Evolutionary conservation across 139 green algal genomes (phyloP), one percentile per base, ranked within the genome.

Genomic region (Limnomonas spitsbergensis): DNA sequence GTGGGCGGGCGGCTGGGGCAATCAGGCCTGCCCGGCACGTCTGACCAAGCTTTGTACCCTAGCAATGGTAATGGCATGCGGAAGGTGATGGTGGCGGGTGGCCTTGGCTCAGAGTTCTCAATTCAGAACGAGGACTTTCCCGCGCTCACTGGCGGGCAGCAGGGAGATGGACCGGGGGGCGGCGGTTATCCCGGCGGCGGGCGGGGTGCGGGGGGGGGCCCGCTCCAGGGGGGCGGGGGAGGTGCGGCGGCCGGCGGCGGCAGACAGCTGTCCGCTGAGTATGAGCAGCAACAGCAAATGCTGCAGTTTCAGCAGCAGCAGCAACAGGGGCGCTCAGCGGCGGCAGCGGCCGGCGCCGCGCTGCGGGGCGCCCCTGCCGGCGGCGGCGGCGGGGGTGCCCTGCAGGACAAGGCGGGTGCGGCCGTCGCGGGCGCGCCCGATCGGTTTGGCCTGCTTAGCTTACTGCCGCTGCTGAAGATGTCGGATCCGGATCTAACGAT

Each of bases 391-490:
- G 47, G 47, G 20, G 47, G 47, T 61, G 47, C 47, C 14, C 47
- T 61, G 20, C 47, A 61, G 14, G 47, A 61, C 20, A 61, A 61
- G 20, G 68, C 36, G 4, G 14, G 35, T 53, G 68, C 68, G 35
- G 35, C 34, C 14, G 14, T 4, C 14, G 34, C 36, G 36, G 68
- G 20, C 6, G 24, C 36, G 7, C 29, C 87, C 6, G 94, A 97
- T 73, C 86, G 90, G 4, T 98, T 93, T 83, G 94, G 92, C 35
- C 85, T 99, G 74, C 85, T 98, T 75, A 95, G 95, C 31, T 81
- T 98, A 78, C 86, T 98, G 66, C 90, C 87, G 36, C 92, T 98
- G 20, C 98, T 99, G 78, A 88, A 93, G 52, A 97, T 97, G 93
- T 88, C 67, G 14, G 95, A 99, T 77, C 88, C 88, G 26, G 94